These are phyloP conservation scores for Rubus idaeus DNA, from an alignment of 306 rosid species.

Conservation along the genomic window DNA sequence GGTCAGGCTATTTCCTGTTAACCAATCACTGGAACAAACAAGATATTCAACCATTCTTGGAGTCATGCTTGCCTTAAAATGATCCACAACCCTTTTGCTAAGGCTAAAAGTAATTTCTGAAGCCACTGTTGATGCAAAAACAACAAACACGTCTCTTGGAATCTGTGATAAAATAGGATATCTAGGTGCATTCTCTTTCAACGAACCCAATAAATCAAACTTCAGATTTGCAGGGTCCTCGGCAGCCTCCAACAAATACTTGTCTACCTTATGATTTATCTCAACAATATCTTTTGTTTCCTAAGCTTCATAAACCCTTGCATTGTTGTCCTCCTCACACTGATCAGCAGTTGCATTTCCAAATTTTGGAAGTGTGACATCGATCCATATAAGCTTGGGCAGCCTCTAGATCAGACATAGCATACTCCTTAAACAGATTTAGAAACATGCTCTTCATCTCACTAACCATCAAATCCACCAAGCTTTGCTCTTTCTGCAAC, in stretches of 20 bases:
- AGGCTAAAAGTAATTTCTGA: not conserved
- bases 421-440: too few relatives aligned
- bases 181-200: not conserved
- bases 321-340: too few relatives aligned
- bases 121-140: not conserved
- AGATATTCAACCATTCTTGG: not conserved
- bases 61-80: not conserved
- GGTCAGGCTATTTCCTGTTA: too few relatives aligned
- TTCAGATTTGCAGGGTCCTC: not conserved
- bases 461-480: too few relatives aligned
- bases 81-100: not conserved
- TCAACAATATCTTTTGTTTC: not conserved
- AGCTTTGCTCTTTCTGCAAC: too few relatives aligned
- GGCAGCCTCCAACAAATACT: not conserved
- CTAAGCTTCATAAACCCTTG: too few relatives aligned
- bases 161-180: not conserved
- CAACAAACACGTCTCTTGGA: not conserved
- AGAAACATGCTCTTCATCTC: too few relatives aligned
- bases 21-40: not conserved
- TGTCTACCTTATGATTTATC: not conserved
- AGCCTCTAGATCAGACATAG: too few relatives aligned
- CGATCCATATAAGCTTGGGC: too few relatives aligned
- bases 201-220: not conserved
- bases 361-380: too few relatives aligned
- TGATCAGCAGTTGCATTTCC: too few relatives aligned